These are phyloP conservation scores for Phytomonas sp. DNA, from an alignment of 208 protist genomes.

Conservation along the genomic window DNA sequence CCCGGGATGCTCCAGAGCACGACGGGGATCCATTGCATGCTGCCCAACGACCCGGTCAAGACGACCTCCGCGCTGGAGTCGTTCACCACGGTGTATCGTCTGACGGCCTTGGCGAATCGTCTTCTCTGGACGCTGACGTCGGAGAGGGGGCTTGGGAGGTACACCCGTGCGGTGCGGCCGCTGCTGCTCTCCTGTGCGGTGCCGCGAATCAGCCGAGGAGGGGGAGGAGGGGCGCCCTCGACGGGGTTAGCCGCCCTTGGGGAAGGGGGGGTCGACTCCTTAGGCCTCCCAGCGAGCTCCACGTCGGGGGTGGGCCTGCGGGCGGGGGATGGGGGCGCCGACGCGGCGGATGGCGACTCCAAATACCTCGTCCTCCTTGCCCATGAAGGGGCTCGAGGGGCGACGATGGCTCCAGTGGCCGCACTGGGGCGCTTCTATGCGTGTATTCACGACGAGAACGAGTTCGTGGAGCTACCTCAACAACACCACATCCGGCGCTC, in stretches of 20 bases:
- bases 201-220: conserved; percentile 16
- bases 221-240: not conserved
- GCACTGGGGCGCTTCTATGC: conserved; percentile 45
- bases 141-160: conserved; percentile 49
- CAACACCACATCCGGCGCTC: conserved; percentile 31
- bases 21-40: conserved; percentile 63
- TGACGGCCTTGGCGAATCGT: conserved; percentile 43
- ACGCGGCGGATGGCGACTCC: conserved; percentile 20
- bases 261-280: too few species aligned
- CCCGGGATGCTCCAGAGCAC: conserved; percentile 79
- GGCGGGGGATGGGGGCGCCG: conserved; percentile 8
- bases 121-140: conserved; percentile 65
- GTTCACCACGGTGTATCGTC: conserved; percentile 56
- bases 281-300: too few species aligned
- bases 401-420: conserved; percentile 26
- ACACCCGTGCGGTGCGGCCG: conserved; percentile 39
- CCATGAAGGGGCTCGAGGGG: conserved; percentile 32
- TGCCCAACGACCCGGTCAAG: conserved; percentile 54
- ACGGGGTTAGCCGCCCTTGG: not conserved
- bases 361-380: conserved; percentile 53
- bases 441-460: conserved; percentile 61
- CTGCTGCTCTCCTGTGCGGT: conserved; percentile 62
- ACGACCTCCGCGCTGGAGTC: conserved; percentile 59
- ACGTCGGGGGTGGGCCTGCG: too few species aligned
- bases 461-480: conserved; percentile 39